Evolutionary conservation across 228 moss, liverwort and hornwort species (phyloP).

Genomic region (Sphagnum magellanicum): DNA sequence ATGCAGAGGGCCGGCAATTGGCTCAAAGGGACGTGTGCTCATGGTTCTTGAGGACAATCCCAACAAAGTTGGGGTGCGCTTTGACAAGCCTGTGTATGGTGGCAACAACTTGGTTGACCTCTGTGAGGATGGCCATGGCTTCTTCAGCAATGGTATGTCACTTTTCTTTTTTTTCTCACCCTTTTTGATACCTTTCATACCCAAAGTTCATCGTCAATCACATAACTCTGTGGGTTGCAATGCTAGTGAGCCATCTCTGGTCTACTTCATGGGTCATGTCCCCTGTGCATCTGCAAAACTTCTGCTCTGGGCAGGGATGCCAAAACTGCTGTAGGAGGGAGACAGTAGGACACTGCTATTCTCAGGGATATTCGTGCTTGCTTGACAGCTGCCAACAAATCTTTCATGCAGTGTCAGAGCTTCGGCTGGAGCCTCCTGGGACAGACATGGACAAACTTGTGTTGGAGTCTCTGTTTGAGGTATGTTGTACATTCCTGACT

Average conservation of each 20-base stretch:
- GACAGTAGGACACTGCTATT: conserved; percentile 32
- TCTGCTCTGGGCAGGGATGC: too few species aligned
- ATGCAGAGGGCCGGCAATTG: conserved; percentile 92
- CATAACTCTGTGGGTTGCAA: too few species aligned
- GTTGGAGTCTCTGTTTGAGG: conserved; percentile 92
- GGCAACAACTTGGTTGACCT: conserved; percentile 89
- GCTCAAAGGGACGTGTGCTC: conserved; percentile 76
- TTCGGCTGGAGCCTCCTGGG: conserved; percentile 89
- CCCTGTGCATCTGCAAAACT: too few species aligned
- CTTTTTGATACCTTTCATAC: too few species aligned
- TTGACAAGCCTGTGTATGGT: conserved; percentile 88
- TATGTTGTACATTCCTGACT: not conserved
- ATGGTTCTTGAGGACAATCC: conserved; percentile 87
- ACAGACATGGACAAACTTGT: conserved; percentile 91
- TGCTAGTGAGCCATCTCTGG: too few species aligned
- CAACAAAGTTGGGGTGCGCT: conserved; percentile 88
- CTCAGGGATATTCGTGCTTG: conserved; percentile 41
- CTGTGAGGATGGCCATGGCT: conserved; percentile 93
- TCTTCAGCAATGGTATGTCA: conserved; percentile 74
- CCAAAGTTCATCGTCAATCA: too few species aligned
- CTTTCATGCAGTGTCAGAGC: conserved; percentile 83
- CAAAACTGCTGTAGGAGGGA: not conserved
- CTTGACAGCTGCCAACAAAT: conserved; percentile 61
- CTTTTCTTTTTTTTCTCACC: not conserved
- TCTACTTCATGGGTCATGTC: too few species aligned